A percentile compares a stretch with the other conserved stretches of the same genome.
phyloP scores from a whole-genome alignment of 441 rosid genomes.

The Oxalis stricta region DNA sequence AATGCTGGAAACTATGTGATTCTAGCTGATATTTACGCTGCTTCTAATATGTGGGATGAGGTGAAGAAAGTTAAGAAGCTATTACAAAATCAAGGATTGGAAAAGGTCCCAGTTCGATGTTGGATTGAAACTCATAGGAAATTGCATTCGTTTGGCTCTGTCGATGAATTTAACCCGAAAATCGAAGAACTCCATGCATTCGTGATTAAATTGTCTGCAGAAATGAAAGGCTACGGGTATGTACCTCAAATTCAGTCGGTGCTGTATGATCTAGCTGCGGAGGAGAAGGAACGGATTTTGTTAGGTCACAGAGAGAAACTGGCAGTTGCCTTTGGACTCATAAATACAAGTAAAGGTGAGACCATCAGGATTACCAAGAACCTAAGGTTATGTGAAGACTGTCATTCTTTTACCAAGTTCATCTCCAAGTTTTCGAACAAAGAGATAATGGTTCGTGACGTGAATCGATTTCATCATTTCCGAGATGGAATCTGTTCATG shows the following conservation, averaged over 20 bases:
- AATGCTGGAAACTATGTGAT: slow-evolving; percentile 62
- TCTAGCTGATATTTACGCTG: slow-evolving; percentile 47
- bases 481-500: slow-evolving; percentile 70
- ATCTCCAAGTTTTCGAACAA: slow-evolving; percentile 52
- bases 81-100: slow-evolving; percentile 29
- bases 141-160: slow-evolving; percentile 45
- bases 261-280: slow-evolving; percentile 55
- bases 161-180: slow-evolving; percentile 57
- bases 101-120: slow-evolving; percentile 44
- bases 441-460: slow-evolving; percentile 74
- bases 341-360: slow-evolving; percentile 48
- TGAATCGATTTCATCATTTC: slow-evolving; percentile 76
- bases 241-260: slow-evolving; percentile 66
- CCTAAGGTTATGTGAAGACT: slow-evolving; percentile 76
- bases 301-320: slow-evolving; percentile 81
- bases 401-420: slow-evolving; percentile 66
- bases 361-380: slow-evolving; percentile 71
- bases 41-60: slow-evolving; percentile 49
- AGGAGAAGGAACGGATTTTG: slow-evolving; percentile 67
- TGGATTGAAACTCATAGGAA: slow-evolving; percentile 47
- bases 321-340: slow-evolving; percentile 77
- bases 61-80: slow-evolving; percentile 47
- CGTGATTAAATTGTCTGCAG: slow-evolving; percentile 38
- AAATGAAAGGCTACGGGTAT: slow-evolving; percentile 77
- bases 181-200: slow-evolving; percentile 57